phyloP scores from a whole-genome alignment of 257 asterid species.

The Cruciata laevipes region DNA sequence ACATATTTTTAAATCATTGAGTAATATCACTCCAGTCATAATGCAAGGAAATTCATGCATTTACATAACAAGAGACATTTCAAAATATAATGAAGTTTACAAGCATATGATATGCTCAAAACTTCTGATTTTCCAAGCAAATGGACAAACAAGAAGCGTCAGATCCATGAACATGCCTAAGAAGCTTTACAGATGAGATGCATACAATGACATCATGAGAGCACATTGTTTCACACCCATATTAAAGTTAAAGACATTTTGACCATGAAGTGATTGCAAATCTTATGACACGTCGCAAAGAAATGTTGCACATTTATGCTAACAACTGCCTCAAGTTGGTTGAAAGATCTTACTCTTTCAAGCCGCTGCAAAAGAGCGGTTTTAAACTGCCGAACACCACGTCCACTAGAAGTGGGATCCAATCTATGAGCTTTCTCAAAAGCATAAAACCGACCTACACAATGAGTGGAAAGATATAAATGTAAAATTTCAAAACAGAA shows the following conservation, averaged over 20 bases:
- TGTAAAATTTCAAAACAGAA: slow-evolving; percentile 5
- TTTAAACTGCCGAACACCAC: slow-evolving; percentile 97
- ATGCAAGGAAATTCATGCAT: background rate
- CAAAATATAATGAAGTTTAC: background rate
- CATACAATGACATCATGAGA: background rate
- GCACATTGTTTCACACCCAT: background rate
- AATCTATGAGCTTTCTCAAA: slow-evolving; percentile 91
- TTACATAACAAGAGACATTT: background rate
- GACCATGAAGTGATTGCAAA: background rate
- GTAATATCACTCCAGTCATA: background rate
- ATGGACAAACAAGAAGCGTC: background rate
- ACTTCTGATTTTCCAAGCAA: background rate
- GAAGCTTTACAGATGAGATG: background rate
- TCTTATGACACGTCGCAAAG: too few species aligned
- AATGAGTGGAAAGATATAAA: slow-evolving; percentile 6
- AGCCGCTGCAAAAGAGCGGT: slow-evolving; percentile 92
- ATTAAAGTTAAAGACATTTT: background rate
- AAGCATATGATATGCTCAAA: background rate
- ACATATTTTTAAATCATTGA: background rate
- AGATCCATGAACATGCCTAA: background rate
- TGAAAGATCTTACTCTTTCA: slow-evolving; percentile 57
- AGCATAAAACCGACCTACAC: slow-evolving; percentile 94
- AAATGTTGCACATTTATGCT: background rate
- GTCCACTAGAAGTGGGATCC: slow-evolving; percentile 97
- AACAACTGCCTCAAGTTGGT: background rate